Conservation (phyloP, 192 early-diverging fungal species). For the Funneliformis geosporum region DNA sequence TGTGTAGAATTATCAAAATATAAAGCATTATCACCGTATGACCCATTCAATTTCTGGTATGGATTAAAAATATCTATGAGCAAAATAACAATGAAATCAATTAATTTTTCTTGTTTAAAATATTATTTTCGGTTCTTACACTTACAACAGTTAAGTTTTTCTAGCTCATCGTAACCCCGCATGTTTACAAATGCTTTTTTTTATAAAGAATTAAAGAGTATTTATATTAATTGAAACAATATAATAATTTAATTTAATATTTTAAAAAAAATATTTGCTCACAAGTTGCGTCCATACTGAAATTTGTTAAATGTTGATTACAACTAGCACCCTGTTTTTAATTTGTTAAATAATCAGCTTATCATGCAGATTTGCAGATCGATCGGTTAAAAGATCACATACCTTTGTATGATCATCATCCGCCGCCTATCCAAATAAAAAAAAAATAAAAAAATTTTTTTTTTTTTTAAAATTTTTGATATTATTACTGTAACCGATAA, state of each 20-base stretch:
- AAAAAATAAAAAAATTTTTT: background rate
- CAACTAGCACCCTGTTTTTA: conserved; percentile 6
- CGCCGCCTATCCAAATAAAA: conserved; percentile 18
- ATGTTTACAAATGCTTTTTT: conserved; percentile 18
- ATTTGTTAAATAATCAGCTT: background rate
- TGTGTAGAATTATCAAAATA: conserved; percentile 24
- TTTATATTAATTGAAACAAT: too few relatives aligned
- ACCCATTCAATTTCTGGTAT: background rate
- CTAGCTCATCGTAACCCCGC: conserved; percentile 15
- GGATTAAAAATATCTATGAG: conserved; percentile 20
- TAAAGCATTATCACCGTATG: background rate
- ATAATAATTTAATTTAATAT: too few relatives aligned
- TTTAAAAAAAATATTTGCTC: background rate
- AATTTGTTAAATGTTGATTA: background rate
- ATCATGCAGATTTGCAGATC: background rate
- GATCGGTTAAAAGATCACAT: background rate
- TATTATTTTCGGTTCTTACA: background rate
- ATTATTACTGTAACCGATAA: too few relatives aligned
- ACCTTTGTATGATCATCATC: conserved; percentile 22
- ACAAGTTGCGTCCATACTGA: conserved; percentile 11
- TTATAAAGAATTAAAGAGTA: background rate
- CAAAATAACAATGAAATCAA: background rate
- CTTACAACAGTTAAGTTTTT: conserved; percentile 19
- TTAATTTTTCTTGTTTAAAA: background rate
- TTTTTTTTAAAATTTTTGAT: too few relatives aligned